Conservation (phyloP, 2,329 filamentous ascomycete genomes). For the Venturia oleaginea region DNA sequence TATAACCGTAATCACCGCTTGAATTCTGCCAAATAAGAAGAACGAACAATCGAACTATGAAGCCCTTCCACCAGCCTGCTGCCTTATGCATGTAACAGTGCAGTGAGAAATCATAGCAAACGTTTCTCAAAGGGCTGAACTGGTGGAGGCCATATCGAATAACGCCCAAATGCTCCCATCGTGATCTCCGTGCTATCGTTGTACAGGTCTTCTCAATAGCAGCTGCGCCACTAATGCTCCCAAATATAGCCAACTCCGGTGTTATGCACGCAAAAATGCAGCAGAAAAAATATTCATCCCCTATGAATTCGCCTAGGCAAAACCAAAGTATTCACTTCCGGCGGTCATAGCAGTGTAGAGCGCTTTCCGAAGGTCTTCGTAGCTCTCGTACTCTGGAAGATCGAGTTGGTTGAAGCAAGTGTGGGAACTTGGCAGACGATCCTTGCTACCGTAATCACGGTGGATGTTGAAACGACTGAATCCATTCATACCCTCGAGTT, state of each 20-base stretch:
- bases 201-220: background rate
- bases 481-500: constrained; percentile 98
- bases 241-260: background rate
- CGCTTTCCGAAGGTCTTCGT: constrained; percentile 79
- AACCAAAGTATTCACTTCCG: constrained; percentile 94
- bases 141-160: background rate
- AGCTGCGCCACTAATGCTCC: background rate
- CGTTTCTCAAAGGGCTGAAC: background rate
- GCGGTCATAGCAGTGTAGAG: constrained; percentile 95
- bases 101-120: background rate
- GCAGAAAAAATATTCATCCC: background rate
- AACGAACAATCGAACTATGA: background rate
- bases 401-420: constrained; percentile 99
- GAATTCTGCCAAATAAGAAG: background rate
- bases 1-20: background rate
- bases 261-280: constrained; percentile 1
- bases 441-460: constrained; percentile 93
- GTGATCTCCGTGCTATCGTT: background rate
- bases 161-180: constrained; percentile 2
- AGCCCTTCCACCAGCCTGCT: background rate
- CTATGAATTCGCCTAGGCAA: constrained; percentile 55
- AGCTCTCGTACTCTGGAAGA: constrained; percentile 94
- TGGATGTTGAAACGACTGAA: constrained; percentile 98
- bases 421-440: constrained; percentile 89
- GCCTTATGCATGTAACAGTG: background rate